phyloP scores from a whole-genome alignment of 805 yeast genomes.

The Scheffersomyces spartinae region DNA sequence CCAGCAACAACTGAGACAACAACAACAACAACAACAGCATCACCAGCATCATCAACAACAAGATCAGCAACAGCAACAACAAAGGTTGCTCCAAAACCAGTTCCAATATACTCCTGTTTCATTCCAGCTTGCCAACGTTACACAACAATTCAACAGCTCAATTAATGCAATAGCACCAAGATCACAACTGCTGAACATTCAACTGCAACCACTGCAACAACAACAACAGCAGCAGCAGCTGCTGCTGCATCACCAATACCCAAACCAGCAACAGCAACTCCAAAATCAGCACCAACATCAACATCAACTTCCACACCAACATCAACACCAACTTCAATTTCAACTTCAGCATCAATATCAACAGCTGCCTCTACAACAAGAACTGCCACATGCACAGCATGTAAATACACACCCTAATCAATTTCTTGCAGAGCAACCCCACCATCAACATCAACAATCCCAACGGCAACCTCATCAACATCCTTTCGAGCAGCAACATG shows the following conservation, averaged over 20 bases:
- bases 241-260: constrained; percentile 9
- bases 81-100: not conserved
- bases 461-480: no score
- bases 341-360: constrained; percentile 4
- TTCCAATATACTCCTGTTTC: not conserved
- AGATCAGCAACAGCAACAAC: no score
- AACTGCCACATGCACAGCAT: constrained; percentile 6
- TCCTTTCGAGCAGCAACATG: no score
- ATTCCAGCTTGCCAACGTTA: constrained; percentile 2
- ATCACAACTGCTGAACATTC: constrained; percentile 4
- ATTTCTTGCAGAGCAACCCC: constrained; percentile 2
- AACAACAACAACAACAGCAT: constrained; percentile 5
- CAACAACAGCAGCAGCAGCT: constrained; percentile 7
- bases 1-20: constrained; percentile 6
- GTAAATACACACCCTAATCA: constrained; percentile 3
- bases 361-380: constrained; percentile 4
- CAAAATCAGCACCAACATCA: constrained; percentile 6
- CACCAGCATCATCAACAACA: constrained; percentile 3
- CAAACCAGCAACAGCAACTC: constrained; percentile 8
- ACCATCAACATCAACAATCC: constrained; percentile 1
- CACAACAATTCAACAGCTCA: constrained; percentile 3
- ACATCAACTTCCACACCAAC: constrained; percentile 4
- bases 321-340: constrained; percentile 4
- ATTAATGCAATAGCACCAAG: constrained; percentile 2
- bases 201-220: constrained; percentile 5